These are phyloP conservation scores for Uronychia setigera DNA, from an alignment of 73 alveolate species.

Conservation along the genomic window DNA sequence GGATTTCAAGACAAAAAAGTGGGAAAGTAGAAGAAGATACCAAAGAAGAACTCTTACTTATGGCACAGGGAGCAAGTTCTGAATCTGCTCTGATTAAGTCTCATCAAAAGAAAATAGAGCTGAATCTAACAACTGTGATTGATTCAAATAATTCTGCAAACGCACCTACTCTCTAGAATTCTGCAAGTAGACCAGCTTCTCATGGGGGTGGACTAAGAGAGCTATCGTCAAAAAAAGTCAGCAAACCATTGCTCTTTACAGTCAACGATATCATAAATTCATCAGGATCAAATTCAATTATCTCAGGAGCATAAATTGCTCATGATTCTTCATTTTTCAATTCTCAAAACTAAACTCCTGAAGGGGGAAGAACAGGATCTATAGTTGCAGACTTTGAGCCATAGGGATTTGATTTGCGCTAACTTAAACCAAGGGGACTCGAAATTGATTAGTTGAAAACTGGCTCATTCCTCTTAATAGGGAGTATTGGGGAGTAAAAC, in stretches of 20 bases:
- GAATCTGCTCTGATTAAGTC: too few species aligned
- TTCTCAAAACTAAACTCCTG: background rate
- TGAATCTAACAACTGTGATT: background rate
- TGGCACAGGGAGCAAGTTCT: background rate
- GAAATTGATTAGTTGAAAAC: background rate
- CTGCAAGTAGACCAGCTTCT: background rate
- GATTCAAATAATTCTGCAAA: background rate
- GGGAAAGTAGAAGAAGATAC: too few species aligned
- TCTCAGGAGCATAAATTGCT: background rate
- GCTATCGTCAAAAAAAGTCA: background rate
- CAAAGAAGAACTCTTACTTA: background rate
- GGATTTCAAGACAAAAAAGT: background rate
- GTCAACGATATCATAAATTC: background rate
- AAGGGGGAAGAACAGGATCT: background rate
- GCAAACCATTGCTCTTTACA: background rate
- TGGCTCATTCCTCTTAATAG: too few species aligned
- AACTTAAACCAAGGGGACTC: background rate
- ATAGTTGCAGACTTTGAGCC: background rate
- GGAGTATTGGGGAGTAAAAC: too few species aligned
- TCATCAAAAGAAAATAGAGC: background rate
- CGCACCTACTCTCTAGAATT: background rate
- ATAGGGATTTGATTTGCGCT: background rate
- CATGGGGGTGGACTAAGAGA: background rate
- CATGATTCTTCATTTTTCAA: background rate
- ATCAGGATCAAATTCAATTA: background rate